Percentiles rank a stretch among this genome's conserved stretches.
phyloP scores from a whole-genome alignment of 257 asterid species.

The Solanum paucissectum region DNA sequence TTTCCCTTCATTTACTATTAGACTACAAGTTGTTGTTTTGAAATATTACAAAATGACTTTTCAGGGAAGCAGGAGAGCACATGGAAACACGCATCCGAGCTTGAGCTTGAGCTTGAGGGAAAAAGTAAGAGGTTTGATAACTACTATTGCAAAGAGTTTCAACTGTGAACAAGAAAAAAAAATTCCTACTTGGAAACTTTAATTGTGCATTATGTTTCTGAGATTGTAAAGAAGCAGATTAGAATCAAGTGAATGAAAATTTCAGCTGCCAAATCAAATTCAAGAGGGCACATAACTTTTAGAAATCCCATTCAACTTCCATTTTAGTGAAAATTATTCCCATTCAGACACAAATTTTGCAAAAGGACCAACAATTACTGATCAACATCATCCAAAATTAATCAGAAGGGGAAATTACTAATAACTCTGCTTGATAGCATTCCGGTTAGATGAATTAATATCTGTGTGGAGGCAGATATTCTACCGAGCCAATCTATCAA shows the following conservation, averaged over 20 bases:
- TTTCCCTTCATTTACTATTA: background rate
- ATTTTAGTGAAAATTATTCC: background rate
- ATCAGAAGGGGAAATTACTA: background rate
- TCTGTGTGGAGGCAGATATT: background rate
- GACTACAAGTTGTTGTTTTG: background rate
- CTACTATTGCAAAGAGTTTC: background rate
- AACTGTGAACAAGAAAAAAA: background rate
- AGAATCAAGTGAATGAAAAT: background rate
- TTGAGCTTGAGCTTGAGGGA: background rate
- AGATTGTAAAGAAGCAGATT: background rate
- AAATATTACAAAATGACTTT: background rate
- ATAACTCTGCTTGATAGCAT: background rate
- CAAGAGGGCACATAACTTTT: background rate
- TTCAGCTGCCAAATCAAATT: background rate
- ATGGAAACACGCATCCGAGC: conserved; percentile 24
- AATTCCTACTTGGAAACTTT: background rate
- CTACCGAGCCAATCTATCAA: background rate
- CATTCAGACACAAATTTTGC: background rate
- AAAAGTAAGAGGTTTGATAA: background rate
- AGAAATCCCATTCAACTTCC: background rate
- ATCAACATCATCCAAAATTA: background rate
- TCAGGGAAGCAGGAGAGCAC: conserved; percentile 32
- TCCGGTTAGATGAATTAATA: background rate
- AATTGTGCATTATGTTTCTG: background rate
- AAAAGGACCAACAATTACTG: background rate